phyloP scores from a whole-genome alignment of 2,329 filamentous ascomycete genomes.

The Fusarium guadeloupense region DNA sequence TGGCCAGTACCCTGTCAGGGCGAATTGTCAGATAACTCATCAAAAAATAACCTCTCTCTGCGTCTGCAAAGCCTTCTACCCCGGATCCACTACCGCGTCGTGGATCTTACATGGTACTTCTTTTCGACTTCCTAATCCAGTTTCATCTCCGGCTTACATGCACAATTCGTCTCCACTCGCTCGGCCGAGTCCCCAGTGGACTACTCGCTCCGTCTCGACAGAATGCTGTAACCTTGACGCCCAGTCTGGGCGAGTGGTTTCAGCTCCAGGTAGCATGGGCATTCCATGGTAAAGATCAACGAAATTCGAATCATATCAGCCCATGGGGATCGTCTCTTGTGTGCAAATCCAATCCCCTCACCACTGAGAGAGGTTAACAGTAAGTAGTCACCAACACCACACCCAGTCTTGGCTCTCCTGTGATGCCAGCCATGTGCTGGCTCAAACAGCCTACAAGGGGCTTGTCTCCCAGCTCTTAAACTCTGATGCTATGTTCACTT shows the following conservation, averaged over 20 bases:
- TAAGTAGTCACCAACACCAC: slow-evolving; percentile 19
- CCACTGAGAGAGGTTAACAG: slow-evolving; percentile 10
- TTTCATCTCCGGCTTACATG: slow-evolving; percentile 42
- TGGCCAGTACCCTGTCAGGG: slow-evolving; percentile 11
- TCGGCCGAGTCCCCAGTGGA: slow-evolving; percentile 43
- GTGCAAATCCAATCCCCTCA: slow-evolving; percentile 3
- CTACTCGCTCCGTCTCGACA: slow-evolving; percentile 24
- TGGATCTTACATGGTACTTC: slow-evolving; percentile 38
- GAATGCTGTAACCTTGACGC: slow-evolving; percentile 22
- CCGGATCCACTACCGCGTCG: slow-evolving; percentile 42
- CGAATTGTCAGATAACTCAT: slow-evolving; percentile 27
- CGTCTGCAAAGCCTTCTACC: slow-evolving; percentile 38
- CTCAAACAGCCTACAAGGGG: slow-evolving; percentile 28
- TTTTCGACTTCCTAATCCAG: slow-evolving; percentile 38
- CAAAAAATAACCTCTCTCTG: slow-evolving; percentile 18
- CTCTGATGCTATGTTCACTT: slow-evolving; percentile 18
- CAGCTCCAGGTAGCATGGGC: slow-evolving; percentile 35
- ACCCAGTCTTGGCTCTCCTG: slow-evolving; percentile 32
- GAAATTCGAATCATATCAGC: slow-evolving; percentile 25
- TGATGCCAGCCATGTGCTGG: slow-evolving; percentile 25
- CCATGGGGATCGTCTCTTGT: slow-evolving; percentile 27
- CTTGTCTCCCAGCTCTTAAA: slow-evolving; percentile 22
- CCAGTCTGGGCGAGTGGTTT: slow-evolving; percentile 33
- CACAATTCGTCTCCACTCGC: slow-evolving; percentile 10
- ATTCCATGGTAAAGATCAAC: slow-evolving; percentile 36